These are phyloP conservation scores for Infundibulicybe gibba DNA, from an alignment of 768 basidiomycete species.

Conservation along the genomic window DNA sequence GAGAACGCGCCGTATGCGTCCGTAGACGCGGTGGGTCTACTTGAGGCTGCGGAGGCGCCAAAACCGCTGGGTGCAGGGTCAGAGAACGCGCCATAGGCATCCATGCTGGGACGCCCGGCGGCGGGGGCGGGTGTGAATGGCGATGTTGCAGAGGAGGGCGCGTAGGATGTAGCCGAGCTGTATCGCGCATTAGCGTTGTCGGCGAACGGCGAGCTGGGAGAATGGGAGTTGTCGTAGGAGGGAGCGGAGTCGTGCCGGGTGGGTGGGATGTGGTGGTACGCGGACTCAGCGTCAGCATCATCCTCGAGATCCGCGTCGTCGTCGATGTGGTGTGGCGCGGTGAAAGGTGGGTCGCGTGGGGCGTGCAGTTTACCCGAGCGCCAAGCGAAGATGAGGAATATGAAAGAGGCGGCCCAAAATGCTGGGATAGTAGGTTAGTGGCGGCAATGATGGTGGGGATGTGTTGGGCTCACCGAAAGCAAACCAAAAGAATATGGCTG, in stretches of 20 bases:
- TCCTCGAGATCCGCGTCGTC: constrained; percentile 48
- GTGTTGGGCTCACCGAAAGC: constrained; percentile 58
- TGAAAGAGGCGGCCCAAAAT: constrained; percentile 72
- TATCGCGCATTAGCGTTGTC: constrained; percentile 49
- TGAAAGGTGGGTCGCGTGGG: constrained; percentile 76
- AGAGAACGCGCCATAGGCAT: constrained; percentile 88
- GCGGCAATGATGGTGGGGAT: constrained; percentile 1
- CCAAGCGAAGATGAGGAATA: constrained; percentile 71
- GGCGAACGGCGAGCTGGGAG: constrained; percentile 45
- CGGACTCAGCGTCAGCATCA: constrained; percentile 50
- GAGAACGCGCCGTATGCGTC: no score
- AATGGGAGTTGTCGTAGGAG: constrained; percentile 23
- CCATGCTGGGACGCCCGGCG: constrained; percentile 65
- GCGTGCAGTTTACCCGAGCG: constrained; percentile 60
- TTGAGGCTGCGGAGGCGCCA: constrained; percentile 20
- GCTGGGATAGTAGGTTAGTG: constrained; percentile 31
- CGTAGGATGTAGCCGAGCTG: constrained; percentile 18
- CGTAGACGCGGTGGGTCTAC: constrained; percentile 28
- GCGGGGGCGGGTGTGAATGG: constrained; percentile 26
- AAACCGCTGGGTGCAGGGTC: constrained; percentile 81
- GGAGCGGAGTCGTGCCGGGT: constrained; percentile 22
- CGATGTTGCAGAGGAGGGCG: constrained; percentile 22
- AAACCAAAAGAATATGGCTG: constrained; percentile 86
- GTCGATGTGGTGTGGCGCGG: constrained; percentile 46
- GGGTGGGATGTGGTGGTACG: constrained; percentile 48